phyloP scores from a whole-genome alignment of 2,329 filamentous ascomycete genomes.

The Beauveria bassiana region DNA sequence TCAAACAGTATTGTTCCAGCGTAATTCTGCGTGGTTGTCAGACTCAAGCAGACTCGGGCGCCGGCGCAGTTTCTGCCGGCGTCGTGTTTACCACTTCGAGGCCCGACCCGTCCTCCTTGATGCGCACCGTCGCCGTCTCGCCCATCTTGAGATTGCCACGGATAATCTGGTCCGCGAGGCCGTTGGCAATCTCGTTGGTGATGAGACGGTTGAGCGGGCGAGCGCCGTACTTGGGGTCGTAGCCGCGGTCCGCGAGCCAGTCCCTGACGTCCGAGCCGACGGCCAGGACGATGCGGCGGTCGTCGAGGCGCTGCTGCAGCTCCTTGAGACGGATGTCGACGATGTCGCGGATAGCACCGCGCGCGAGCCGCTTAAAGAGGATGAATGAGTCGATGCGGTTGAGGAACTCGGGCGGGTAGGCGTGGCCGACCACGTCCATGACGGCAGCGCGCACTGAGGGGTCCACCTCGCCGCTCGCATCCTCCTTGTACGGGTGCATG shows the following conservation, averaged over 20 bases:
- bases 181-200: constrained; percentile 80
- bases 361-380: constrained; percentile 81
- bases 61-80: background rate
- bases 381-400: constrained; percentile 98
- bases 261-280: constrained; percentile 66
- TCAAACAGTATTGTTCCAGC: background rate
- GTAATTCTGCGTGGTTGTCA: background rate
- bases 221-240: constrained; percentile 86
- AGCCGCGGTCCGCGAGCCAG: constrained; percentile 85
- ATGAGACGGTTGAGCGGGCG: constrained; percentile 87
- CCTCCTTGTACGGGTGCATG: constrained; percentile 55
- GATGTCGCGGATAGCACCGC: constrained; percentile 74
- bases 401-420: constrained; percentile 85
- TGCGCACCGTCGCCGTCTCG: constrained; percentile 61
- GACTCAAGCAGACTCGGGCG: background rate
- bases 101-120: constrained; percentile 55
- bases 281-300: constrained; percentile 70
- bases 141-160: constrained; percentile 71
- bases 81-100: constrained; percentile 39
- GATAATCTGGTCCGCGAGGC: constrained; percentile 86
- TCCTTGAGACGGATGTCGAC: constrained; percentile 87
- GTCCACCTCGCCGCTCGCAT: constrained; percentile 60
- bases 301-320: constrained; percentile 73
- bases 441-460: constrained; percentile 68
- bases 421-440: constrained; percentile 73